Base-by-base conservation (phyloP, 192 early-diverging fungal genomes). In the Phycomyces nitens region DNA sequence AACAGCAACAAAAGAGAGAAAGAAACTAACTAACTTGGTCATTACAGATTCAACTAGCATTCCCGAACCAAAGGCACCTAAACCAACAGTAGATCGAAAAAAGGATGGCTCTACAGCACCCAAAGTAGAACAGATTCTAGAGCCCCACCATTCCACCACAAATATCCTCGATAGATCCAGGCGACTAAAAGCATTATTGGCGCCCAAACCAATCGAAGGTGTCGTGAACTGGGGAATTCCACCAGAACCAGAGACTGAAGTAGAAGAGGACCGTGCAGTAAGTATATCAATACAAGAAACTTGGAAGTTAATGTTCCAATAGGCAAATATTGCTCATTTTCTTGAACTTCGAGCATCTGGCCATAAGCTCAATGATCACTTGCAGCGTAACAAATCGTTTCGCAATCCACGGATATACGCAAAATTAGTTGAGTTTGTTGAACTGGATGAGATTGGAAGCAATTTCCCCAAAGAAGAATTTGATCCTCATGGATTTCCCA, bases 401-500 rank as follows among this genome's bases (percentile, higher is more conserved):
- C 81, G 91, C 12, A 98, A 98, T 66, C 95, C 95, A 14, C 84
- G 89, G 40, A 96, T 98, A 56, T 94, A 92, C 79, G 78, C 80
- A 41, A 89, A 93, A 72, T 76, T 96, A 22, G 91, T 98, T 6
- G 89, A 92, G 34, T 88, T 90, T 69, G 76, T 93, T 29, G 82
- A 84, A 6, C 66, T 98, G 29, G 87, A 95, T 64, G 93, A 95
- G 73, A 76, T 79, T 40, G 93, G 94, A 5, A 84, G 88, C 27
- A 94, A 96, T 60, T 85, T 90, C 74, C 74, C 81, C 6, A 78
- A 77, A 38, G 78, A 83, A 6, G 76, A 88, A 23, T 93, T 87
- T 73, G 86, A 93, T 52, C 88, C 90, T 42, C 72, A 86, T 41
- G 86, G 78, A 6, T 88, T 89, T 59, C 77, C 82, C 12, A 42